Base-by-base conservation (phyloP, 2,329 filamentous ascomycete genomes). In the Neurospora sp. region DNA sequence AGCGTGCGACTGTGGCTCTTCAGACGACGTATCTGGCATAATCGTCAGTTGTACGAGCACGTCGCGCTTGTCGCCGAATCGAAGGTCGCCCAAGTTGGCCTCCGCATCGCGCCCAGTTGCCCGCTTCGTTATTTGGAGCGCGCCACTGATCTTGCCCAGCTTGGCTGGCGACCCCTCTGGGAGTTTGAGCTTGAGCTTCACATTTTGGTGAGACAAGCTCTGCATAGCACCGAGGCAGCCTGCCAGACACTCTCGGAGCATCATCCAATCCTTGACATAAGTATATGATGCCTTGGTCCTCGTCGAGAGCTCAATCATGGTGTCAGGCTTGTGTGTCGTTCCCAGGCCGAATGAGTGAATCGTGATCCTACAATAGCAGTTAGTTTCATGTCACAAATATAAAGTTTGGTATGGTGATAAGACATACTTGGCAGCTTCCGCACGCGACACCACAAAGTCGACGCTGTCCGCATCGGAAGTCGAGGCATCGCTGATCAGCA, bases 251-350 rank as follows among this genome's bases (percentile, higher is more conserved):
- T 99, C 96, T 38, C 96, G 91, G 42, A 99, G 86, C 95, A 98
- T 99, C 95, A 98, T 98, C 96, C 96, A 99, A 80, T 99, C 96
- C 81, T 98, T 99, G 75, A 99, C 94, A 77, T 98, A 99, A 1
- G 93, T 96, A 78, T 98, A 99, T 1, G 93, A 96, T 4, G 94
- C 96, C 82, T 98, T 99, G 3, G 96, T 99, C 72, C 93, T 88
- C 7, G 92, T 96, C 0, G 96, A 98, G 13, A 99, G 84, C 81
- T 98, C 95, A 73, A 99, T 97, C 93, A 99, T 97, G 0, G 94
- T 97, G 78, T 99, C 96, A 5, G 96, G 96, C 81, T 98, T 98
- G 81, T 99, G 96, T 0, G 95, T 98, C 84, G 97, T 89, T 68
- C 96, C 96, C 19, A 99, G 86, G 40, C 96, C 96, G 76, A 99